Conservation (phyloP, 371 early-diverging fungal species). For the Mortierella sp. region DNA sequence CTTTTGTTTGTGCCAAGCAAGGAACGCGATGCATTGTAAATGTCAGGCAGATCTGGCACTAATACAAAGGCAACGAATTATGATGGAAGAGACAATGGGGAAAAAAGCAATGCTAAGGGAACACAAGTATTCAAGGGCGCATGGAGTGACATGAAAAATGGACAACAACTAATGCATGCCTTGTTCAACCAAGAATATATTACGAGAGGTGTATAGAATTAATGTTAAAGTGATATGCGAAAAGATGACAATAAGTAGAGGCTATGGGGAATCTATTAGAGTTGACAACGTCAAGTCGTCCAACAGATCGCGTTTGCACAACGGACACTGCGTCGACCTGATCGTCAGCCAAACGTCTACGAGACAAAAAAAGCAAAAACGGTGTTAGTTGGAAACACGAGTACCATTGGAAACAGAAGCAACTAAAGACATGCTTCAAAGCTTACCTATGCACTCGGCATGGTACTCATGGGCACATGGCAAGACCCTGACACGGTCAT, state of each 20-base stretch:
- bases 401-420: too few species aligned
- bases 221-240: not conserved
- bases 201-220: not conserved
- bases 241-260: not conserved
- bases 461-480: slow-evolving; percentile 89
- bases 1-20: too few species aligned
- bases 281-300: slow-evolving; percentile 6
- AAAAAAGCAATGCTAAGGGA: not conserved
- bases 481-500: slow-evolving; percentile 75
- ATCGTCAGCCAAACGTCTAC: slow-evolving; percentile 71
- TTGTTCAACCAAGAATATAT: too few species aligned
- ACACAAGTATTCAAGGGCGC: not conserved
- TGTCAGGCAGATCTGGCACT: too few species aligned
- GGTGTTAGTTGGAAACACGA: too few species aligned
- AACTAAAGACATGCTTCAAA: too few species aligned
- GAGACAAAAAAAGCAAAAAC: not conserved
- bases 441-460: slow-evolving; percentile 84
- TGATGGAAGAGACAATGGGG: not conserved
- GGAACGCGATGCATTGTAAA: too few species aligned
- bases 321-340: slow-evolving; percentile 68
- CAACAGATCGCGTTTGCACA: slow-evolving; percentile 68
- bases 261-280: not conserved
- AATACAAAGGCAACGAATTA: too few species aligned
- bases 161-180: not conserved
- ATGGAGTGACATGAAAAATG: not conserved